phyloP scores from a whole-genome alignment of 2,329 filamentous ascomycete species.

The Penicillium sp. region DNA sequence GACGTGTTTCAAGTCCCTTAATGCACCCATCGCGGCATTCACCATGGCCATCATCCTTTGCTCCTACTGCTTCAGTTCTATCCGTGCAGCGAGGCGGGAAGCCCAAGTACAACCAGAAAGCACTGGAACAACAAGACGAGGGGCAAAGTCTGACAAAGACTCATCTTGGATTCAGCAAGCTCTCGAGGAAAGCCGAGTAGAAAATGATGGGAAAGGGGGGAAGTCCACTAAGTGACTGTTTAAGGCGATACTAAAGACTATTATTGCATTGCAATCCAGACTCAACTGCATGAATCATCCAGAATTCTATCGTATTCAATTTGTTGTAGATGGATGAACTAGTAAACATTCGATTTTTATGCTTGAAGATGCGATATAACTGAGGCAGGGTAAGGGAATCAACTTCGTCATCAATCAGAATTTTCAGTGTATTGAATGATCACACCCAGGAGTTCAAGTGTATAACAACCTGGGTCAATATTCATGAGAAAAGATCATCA shows the following conservation, averaged over 20 bases:
- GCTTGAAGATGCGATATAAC: not conserved
- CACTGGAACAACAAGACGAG: constrained; percentile 41
- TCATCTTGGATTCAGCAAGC: constrained; percentile 31
- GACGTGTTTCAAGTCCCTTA: constrained; percentile 42
- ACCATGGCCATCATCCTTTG: constrained; percentile 57
- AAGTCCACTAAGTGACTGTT: not conserved
- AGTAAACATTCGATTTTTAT: not conserved
- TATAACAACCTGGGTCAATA: constrained; percentile 30
- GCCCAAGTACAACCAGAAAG: constrained; percentile 49
- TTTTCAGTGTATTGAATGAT: constrained; percentile 40
- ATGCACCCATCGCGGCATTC: constrained; percentile 57
- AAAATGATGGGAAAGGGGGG: constrained; percentile 13
- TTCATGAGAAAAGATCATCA: constrained; percentile 32
- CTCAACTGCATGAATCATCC: not conserved
- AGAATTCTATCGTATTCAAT: not conserved
- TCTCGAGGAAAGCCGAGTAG: constrained; percentile 29
- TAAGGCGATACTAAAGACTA: not conserved
- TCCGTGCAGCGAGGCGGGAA: constrained; percentile 60
- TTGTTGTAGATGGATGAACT: too few species aligned
- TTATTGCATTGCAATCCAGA: not conserved
- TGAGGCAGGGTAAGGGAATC: not conserved
- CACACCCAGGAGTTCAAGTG: constrained; percentile 29
- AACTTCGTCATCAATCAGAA: constrained; percentile 31
- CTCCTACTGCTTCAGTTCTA: constrained; percentile 58
- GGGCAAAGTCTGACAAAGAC: constrained; percentile 37